Percentiles rank a stretch among this genome's conserved stretches.
These are phyloP conservation scores for Punica granatum DNA, from an alignment of 345 rosid genomes.

Conservation along the genomic window DNA sequence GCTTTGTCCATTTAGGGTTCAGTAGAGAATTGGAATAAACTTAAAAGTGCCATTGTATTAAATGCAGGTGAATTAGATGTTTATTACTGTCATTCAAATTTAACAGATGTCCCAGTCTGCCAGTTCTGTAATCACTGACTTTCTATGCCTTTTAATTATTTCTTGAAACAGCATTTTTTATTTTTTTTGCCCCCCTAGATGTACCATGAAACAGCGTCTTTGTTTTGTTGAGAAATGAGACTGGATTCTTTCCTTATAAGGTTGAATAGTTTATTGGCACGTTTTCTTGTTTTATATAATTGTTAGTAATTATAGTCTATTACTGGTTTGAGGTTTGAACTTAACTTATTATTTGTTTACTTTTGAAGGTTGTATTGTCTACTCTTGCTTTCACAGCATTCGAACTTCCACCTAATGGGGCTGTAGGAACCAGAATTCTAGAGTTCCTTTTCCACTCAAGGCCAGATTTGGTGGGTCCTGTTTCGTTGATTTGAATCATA, in stretches of 20 bases:
- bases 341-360: conserved; percentile 7
- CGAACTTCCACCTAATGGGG: conserved; percentile 98
- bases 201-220: background rate
- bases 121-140: background rate
- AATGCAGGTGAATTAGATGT: background rate
- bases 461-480: conserved; percentile 65
- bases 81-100: background rate
- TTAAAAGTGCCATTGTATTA: background rate
- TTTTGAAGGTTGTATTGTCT: conserved; percentile 73
- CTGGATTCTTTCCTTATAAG: background rate
- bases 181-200: no score
- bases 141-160: background rate
- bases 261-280: background rate
- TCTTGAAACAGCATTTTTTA: no score
- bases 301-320: background rate
- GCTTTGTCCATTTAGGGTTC: background rate
- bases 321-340: background rate
- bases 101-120: background rate
- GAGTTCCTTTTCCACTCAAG: conserved; percentile 90
- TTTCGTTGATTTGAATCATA: background rate
- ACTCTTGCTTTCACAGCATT: conserved; percentile 95
- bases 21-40: background rate
- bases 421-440: conserved; percentile 79
- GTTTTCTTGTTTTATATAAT: background rate
- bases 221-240: background rate